Base-by-base conservation (phyloP, 2,329 filamentous ascomycete species). In the Ceratocystiopsis sp. region DNA sequence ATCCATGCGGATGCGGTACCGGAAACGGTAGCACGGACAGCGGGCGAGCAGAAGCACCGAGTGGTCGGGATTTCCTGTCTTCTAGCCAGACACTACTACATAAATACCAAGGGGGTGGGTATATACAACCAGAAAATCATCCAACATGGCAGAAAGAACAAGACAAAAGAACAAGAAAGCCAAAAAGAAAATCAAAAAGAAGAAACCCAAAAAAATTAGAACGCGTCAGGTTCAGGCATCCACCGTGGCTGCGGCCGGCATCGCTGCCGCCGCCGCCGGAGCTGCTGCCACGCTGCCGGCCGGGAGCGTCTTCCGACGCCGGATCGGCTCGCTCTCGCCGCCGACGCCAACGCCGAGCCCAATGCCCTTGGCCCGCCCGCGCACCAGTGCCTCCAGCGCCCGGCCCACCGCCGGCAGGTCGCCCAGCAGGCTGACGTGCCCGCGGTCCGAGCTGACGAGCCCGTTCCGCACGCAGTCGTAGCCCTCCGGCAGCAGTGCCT, bases 351-450 rank as follows among this genome's bases (percentile, higher is more conserved):
- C 10, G 10, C 78, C 73, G 46, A 78, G 50, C 2, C 86, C 85
- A 51, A 93, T 81, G 0, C 85, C 80, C 57, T 78, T 82, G 46
- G 61, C 65, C 43, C 83, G 67, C 1, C 78, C 86, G 44, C 70
- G 67, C 0, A 78, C 55, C 14, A 94, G 59, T 12, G 81, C 83
- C 51, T 68, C 65, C 33, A 95, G 58, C 49, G 82, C 86, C 52
- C 67, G 71, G 0, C 85, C 86, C 0, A 94, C 78, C 0, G 80
- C 84, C 48, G 83, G 77, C 49, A 94, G 57, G 62, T 95, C 87
- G 1, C 87, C 87, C 32, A 95, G 60, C 54, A 96, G 67, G 1
- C 83, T 86, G 34, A 95, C 80, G 62, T 96, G 89, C 0, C 89
- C 87, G 3, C 85, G 68, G 50, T 93, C 84, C 43, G 80, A 86